Conservation (phyloP, 2,329 filamentous ascomycete species). For the Aquanectria penicillioides region DNA sequence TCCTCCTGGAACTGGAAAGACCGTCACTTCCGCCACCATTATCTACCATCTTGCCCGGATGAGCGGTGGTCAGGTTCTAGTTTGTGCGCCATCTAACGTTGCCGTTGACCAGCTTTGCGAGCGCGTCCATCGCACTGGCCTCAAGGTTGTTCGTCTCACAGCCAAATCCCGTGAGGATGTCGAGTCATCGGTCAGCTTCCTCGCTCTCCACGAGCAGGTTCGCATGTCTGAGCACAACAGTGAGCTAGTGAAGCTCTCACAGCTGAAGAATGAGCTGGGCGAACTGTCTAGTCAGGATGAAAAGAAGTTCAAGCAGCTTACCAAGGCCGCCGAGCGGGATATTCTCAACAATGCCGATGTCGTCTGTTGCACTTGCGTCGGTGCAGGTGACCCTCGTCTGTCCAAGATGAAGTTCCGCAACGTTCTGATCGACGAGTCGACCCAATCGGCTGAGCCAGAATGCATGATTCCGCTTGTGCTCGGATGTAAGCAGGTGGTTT, state of each 20-base stretch:
- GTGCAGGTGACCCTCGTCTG: conserved; percentile 93
- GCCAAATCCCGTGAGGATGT: conserved; percentile 99
- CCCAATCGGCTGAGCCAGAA: conserved; percentile 96
- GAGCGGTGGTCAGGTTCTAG: conserved; percentile 92
- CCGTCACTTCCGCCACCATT: conserved; percentile 97
- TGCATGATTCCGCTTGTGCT: conserved; percentile 98
- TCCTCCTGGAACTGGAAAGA: conserved; percentile 97
- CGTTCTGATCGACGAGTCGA: conserved; percentile 97
- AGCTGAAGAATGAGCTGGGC: conserved; percentile 90
- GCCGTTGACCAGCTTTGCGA: conserved; percentile 98
- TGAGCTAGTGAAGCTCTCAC: conserved; percentile 90
- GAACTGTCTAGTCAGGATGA: conserved; percentile 96
- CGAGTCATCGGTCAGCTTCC: conserved; percentile 95
- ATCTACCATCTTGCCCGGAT: conserved; percentile 98
- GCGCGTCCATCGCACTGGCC: conserved; percentile 90
- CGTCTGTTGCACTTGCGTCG: conserved; percentile 98
- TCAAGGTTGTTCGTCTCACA: conserved; percentile 98
- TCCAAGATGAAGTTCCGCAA: conserved; percentile 99
- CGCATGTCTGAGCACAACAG: conserved; percentile 97
- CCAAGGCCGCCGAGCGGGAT: conserved; percentile 91
- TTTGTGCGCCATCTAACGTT: conserved; percentile 97
- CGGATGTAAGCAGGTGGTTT: conserved; percentile 98
- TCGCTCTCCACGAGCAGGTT: conserved; percentile 96
- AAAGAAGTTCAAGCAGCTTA: conserved; percentile 98
- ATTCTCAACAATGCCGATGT: conserved; percentile 96